Conservation (phyloP, 371 early-diverging fungal genomes). For the Dinochytrium kinnereticum region DNA sequence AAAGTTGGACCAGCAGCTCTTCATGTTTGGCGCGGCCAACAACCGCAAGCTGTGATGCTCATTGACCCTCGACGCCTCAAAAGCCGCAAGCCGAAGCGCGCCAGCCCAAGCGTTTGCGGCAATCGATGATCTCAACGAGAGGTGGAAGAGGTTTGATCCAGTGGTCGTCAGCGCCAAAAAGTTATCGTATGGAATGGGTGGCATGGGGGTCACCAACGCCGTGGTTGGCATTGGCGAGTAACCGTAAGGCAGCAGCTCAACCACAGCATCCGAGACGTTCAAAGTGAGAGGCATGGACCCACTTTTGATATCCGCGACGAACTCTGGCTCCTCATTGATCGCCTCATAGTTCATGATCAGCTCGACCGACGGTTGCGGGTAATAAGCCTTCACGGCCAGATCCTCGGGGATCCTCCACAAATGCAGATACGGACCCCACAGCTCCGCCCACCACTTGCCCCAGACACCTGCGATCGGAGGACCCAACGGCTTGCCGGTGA, state of each 20-base stretch:
- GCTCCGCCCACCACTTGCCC: conserved; percentile 47
- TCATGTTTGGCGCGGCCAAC: conserved; percentile 33
- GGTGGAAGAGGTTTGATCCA: conserved; percentile 44
- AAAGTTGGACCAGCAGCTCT: conserved; percentile 39
- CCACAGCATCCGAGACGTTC: conserved; percentile 40
- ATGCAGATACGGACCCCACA: conserved; percentile 41
- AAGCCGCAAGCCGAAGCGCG: conserved; percentile 48
- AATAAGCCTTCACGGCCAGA: conserved; percentile 40
- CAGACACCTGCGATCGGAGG: conserved; percentile 31
- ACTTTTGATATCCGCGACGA: conserved; percentile 43
- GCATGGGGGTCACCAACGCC: conserved; percentile 31
- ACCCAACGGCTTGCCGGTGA: conserved; percentile 15
- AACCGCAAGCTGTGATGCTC: conserved; percentile 41
- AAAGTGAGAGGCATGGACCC: conserved; percentile 27
- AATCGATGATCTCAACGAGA: conserved; percentile 48
- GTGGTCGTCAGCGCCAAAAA: conserved; percentile 44
- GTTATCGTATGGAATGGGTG: conserved; percentile 52
- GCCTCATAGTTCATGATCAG: conserved; percentile 44
- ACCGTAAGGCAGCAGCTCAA: conserved; percentile 42
- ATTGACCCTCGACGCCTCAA: conserved; percentile 46
- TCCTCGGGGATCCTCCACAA: conserved; percentile 44
- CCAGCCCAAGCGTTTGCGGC: conserved; percentile 53
- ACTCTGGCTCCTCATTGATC: conserved; percentile 29
- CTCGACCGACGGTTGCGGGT: conserved; percentile 39
- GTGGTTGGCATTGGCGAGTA: conserved; percentile 20